Base-by-base conservation (phyloP, 768 basidiomycete genomes). In the Mycena vulgaris region DNA sequence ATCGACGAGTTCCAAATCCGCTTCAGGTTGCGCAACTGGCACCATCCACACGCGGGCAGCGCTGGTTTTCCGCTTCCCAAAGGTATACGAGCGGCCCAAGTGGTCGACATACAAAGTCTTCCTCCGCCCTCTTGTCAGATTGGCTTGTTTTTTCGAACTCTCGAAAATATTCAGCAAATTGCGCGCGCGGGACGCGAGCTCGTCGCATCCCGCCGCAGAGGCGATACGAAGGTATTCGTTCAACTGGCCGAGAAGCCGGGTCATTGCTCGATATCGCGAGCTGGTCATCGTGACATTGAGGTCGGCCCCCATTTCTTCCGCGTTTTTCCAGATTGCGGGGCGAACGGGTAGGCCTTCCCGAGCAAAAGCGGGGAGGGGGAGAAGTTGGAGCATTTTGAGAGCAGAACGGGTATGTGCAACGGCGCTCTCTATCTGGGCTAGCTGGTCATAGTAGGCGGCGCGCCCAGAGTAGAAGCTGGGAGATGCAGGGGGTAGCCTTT, bases 11-110 rank as follows among this genome's bases (percentile, higher is more conserved):
- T 75, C 62, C 23, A 60, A 2, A 25, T 70, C 66, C 37, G 62
- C 37, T 5, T 10, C 13, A 33, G 59, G 48, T 3, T 5, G 17
- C 5, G 68, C 33, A 28, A 88, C 88, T 37, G 92, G 89, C 69
- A 98, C 93, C 84, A 97, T 93, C 97, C 97, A 99, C 11, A 97
- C 96, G 42, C 95, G 89, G 39, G 97, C 96, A 1, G 92, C 84
- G 74, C 94, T 95, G 68, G 95, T 95, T 82, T 99, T 99, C 73
- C 97, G 88, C 80, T 90, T 89, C 42, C 97, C 97, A 56, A 93
- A 77, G 0, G 94, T 94, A 77, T 95, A 95, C n/a, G 92, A 91
- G 66, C 97, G 86, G n/a, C 95, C 95, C 64, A 88, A 87, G 51
- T 87, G 83, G 79, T 98, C 97, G 60, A 95, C 81, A 28, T 83